Conservation (phyloP, 257 asterid genomes). For the Solanum sitiens region DNA sequence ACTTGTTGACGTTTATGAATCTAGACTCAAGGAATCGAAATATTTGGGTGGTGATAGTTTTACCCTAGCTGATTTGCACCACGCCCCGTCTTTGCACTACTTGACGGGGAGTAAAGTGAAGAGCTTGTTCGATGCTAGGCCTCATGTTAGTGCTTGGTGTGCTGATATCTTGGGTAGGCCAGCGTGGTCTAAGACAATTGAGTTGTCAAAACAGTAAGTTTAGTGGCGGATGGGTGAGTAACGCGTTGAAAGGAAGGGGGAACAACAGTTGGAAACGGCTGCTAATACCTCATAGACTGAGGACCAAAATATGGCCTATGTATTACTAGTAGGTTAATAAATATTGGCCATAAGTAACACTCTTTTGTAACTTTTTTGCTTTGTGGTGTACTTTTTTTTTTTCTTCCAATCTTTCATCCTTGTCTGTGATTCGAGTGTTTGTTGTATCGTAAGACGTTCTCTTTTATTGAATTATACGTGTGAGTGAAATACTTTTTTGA, state of each 20-base stretch:
- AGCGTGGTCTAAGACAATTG: neutral
- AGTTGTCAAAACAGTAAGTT: neutral
- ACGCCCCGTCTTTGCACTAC: neutral
- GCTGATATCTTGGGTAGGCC: neutral
- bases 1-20: slow-evolving; percentile 24
- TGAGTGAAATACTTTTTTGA: no score
- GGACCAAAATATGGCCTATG: neutral
- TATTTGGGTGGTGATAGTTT: slow-evolving; percentile 5
- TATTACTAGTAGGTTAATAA: neutral
- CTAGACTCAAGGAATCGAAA: slow-evolving; percentile 23
- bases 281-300: neutral
- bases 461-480: neutral
- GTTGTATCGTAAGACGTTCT: neutral
- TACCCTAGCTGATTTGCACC: neutral
- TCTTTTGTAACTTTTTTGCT: neutral
- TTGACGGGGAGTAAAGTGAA: neutral
- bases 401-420: neutral
- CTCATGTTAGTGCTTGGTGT: neutral
- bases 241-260: neutral
- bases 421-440: neutral
- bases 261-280: neutral
- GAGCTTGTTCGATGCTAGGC: neutral
- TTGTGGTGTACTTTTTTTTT: neutral
- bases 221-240: neutral
- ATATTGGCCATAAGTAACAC: neutral